Conservation (phyloP, 768 basidiomycete species). For the Glaciozyma antarctica region DNA sequence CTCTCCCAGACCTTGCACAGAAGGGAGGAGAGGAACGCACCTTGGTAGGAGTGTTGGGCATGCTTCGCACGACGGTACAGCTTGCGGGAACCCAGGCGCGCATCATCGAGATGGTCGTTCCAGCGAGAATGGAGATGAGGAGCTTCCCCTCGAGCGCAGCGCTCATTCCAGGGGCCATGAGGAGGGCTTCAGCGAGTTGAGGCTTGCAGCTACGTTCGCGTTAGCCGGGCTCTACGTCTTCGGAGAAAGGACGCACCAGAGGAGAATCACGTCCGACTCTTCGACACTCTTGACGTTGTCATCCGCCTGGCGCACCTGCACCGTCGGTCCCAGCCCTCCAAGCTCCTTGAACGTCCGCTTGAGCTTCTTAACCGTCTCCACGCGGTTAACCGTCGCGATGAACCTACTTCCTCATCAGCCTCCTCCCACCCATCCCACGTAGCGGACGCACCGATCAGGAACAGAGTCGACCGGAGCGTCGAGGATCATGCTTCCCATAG, state of each 20-base stretch:
- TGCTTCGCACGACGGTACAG: slow-evolving; percentile 84
- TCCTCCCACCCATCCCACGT: not conserved
- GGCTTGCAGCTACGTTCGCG: slow-evolving; percentile 70
- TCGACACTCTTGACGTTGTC: slow-evolving; percentile 63
- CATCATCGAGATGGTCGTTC: slow-evolving; percentile 78
- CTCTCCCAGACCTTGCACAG: not conserved
- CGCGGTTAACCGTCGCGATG: slow-evolving; percentile 74
- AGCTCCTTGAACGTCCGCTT: slow-evolving; percentile 49
- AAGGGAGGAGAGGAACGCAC: slow-evolving; percentile 44
- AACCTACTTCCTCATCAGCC: slow-evolving; percentile 44
- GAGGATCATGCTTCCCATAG: slow-evolving; percentile 33
- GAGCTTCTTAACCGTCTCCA: slow-evolving; percentile 63
- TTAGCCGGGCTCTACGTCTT: not conserved
- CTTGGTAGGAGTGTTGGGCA: slow-evolving; percentile 97
- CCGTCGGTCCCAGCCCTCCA: slow-evolving; percentile 55
- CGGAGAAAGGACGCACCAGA: slow-evolving; percentile 56
- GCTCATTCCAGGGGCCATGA: slow-evolving; percentile 62
- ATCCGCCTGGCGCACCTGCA: slow-evolving; percentile 56
- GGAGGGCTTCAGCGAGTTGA: slow-evolving; percentile 65
- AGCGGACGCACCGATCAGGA: slow-evolving; percentile 9
- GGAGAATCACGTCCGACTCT: slow-evolving; percentile 70
- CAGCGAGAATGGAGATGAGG: slow-evolving; percentile 94
- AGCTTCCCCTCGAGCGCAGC: slow-evolving; percentile 82
- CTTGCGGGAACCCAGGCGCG: slow-evolving; percentile 59
- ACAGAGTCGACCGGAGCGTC: slow-evolving; percentile 38